Conservation (phyloP, 306 rosid species). For the Sophora flavescens region DNA sequence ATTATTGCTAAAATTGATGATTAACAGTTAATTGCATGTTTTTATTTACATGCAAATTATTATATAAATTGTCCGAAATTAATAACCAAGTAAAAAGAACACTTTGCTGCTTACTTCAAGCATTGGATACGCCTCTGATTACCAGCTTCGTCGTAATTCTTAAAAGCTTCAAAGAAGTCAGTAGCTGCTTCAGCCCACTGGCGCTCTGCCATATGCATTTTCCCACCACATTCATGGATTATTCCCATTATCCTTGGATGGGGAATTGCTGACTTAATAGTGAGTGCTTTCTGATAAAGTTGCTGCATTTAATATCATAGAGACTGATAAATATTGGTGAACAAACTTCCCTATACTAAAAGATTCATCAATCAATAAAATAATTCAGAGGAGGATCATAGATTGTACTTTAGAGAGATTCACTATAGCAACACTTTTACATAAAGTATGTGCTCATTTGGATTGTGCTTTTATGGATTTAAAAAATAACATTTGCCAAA, state of each 20-base stretch:
- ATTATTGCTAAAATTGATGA: slow-evolving; percentile 24
- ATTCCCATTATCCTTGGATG: slow-evolving; percentile 99
- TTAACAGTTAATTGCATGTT: slow-evolving; percentile 17
- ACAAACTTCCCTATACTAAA: slow-evolving; percentile 35
- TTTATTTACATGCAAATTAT: slow-evolving; percentile 13
- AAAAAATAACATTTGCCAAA: background rate
- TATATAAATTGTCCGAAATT: slow-evolving; percentile 32
- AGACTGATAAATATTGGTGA: slow-evolving; percentile 39
- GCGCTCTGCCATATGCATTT: slow-evolving; percentile 99
- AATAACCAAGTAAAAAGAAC: slow-evolving; percentile 30
- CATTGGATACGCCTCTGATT: slow-evolving; percentile 98
- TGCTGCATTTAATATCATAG: slow-evolving; percentile 70
- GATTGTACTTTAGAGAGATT: background rate
- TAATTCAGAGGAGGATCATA: background rate
- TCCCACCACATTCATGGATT: slow-evolving; percentile 98
- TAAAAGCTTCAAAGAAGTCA: slow-evolving; percentile 96
- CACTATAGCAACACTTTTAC: background rate
- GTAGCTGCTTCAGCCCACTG: slow-evolving; percentile 99
- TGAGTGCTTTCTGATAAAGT: slow-evolving; percentile 96
- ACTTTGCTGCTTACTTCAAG: slow-evolving; percentile 68
- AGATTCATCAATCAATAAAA: slow-evolving; percentile 3
- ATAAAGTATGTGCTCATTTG: background rate
- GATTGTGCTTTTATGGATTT: slow-evolving; percentile 5
- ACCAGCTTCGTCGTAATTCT: slow-evolving; percentile 97
- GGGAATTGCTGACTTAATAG: slow-evolving; percentile 97